phyloP scores from a whole-genome alignment of 768 basidiomycete species.

The Psilocybe cyanescens region DNA sequence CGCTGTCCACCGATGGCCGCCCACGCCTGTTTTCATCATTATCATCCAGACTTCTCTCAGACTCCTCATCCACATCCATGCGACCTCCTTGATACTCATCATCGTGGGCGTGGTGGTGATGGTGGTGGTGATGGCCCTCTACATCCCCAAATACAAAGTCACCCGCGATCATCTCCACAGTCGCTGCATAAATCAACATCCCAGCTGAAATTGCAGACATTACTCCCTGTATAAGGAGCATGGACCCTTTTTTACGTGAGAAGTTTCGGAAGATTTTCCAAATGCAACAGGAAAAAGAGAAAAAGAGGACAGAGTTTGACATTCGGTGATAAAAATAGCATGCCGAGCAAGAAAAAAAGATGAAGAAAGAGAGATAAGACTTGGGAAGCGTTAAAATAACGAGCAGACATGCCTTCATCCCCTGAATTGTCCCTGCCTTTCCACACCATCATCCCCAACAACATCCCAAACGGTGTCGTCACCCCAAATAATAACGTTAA shows the following conservation, averaged over 20 bases:
- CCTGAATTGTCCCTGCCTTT: constrained; percentile 22
- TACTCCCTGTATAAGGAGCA: constrained; percentile 66
- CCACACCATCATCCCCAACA: constrained; percentile 53
- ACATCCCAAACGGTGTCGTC: constrained; percentile 75
- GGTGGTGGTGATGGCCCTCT: constrained; percentile 30
- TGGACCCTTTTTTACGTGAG: constrained; percentile 11
- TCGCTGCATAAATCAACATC: constrained; percentile 82
- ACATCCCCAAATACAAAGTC: constrained; percentile 82
- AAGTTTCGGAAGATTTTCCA: background rate
- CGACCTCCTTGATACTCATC: constrained; percentile 6
- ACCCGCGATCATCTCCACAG: constrained; percentile 86
- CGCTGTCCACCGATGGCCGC: background rate
- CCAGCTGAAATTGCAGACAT: constrained; percentile 85
- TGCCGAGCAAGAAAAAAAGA: background rate
- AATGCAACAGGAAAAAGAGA: background rate
- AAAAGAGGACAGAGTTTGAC: background rate
- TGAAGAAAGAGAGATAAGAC: background rate
- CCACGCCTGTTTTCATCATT: background rate
- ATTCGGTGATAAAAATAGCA: background rate
- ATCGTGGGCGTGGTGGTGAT: constrained; percentile 23
- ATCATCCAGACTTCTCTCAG: background rate
- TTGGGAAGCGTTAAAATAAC: background rate
- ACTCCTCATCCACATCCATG: background rate
- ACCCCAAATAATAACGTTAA: constrained; percentile 70
- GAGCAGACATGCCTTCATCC: constrained; percentile 22